Evolutionary conservation across 306 rosid genomes (phyloP), one percentile per base, ranked within the genome.

Genomic region (Biancaea sappan): DNA sequence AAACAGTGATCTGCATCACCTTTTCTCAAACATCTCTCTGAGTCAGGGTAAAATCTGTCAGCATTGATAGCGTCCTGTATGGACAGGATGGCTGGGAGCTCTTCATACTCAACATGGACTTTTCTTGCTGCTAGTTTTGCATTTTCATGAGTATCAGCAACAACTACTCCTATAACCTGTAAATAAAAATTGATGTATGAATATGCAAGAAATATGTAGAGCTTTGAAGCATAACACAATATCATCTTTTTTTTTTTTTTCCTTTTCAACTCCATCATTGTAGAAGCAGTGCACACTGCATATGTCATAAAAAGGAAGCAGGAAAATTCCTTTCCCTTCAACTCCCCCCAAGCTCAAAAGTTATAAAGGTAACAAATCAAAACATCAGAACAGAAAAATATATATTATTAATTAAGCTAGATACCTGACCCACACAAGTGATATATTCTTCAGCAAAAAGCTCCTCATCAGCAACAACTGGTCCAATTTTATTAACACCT

Each of bases 381-480:
- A 52, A 8, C 19, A 51, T 34, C 51, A 53, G 53, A 60, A 24
- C 40, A 52, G 44, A 32, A 13, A 68, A 53, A 32, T 31, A 58
- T 66, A 19, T 37, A 58, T 51, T 63, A n/a, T 79, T 70, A 24
- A 31, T 69, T 62, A 88, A 79, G 73, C 66, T 69, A 69, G 57
- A 53, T 86, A 94, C 98, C 96, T 92, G 97, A 72, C 98, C 98
- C 34, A 91, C 97, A 57, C 96, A 94, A 77, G 97, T 92, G 81
- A 90, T 80, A 67, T 79, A 80, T 62, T 91, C 85, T 56, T 90
- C 79, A 25, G 98, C 97, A 86, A 84, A 94, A 63, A 94, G 87
- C 22, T 91, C 97, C 82, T 94, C 97, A 41, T 94, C 98, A 40
- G 54, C 47, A 86, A 88, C 69, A 77, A 90, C 81, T 24, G 98